Base-by-base conservation (phyloP, 139 green algal genomes). In the Raphidocelis subcapitata region DNA sequence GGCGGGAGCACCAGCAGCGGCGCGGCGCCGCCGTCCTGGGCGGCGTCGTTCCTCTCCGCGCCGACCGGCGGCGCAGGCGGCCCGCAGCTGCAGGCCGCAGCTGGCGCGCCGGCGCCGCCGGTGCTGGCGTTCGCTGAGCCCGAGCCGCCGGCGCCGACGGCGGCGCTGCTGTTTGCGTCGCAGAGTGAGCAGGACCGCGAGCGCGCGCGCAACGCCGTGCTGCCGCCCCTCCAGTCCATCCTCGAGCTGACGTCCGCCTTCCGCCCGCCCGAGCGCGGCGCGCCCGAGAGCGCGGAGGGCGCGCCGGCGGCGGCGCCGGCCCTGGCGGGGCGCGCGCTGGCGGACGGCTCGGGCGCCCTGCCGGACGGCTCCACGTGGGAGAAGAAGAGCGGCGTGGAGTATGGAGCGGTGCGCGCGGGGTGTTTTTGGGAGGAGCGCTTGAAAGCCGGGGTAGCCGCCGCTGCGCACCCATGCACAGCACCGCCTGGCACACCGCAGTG, bases 191-290 rank as follows among this genome's bases (percentile, higher is more conserved):
- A 81, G 68, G 72, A 87, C 31, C 35, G 74, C 8, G 54, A 66
- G 4, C 24, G n/a, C 12, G 79, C 83, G 3, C 70, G 68, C 1
- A n/a, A 20, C 8, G 61, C 68, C 0, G 61, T 79, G 56, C 74
- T 93, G 66, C 88, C 88, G 26, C 88, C 88, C 1, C 71, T 93
- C 62, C 84, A 93, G 77, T 85, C 72, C 1, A 77, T 91, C 29
- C 15, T 89, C 18, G 88, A 93, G 55, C 79, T 93, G 23, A 93
- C 88, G 23, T 69, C 77, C 5, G 88, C 88, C 2, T 79, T 69
- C 20, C 56, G 70, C 49, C 84, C 85, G 26, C 88, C 88, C 10
- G 67, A 69, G 18, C 73, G 79, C 26, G 62, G 64, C 3, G 60
- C 20, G 3, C 24, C 24, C 20, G 76, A 54, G 46, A 28, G 29